phyloP scores from a whole-genome alignment of 768 basidiomycete genomes.

The Leucocoprinus birnbaumii region DNA sequence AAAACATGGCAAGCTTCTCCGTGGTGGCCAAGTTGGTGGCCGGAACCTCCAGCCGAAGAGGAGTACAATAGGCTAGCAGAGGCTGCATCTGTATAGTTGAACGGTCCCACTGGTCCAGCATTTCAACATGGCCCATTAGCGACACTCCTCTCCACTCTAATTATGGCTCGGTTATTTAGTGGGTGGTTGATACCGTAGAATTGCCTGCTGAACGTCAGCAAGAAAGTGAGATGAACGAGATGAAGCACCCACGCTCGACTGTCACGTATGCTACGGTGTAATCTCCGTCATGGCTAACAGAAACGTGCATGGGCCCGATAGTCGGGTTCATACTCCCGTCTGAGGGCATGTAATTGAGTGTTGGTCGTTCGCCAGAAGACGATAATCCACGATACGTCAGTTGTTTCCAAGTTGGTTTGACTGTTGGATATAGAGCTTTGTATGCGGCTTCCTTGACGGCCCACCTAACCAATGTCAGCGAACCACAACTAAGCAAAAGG shows the following conservation, averaged over 20 bases:
- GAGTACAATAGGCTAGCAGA: conserved; percentile 1
- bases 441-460: conserved; percentile 83
- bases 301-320: conserved; percentile 53
- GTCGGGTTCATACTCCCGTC: conserved; percentile 15
- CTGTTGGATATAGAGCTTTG: conserved; percentile 72
- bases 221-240: not conserved
- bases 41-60: conserved; percentile 13
- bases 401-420: conserved; percentile 73
- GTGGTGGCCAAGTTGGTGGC: conserved; percentile 71
- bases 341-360: conserved; percentile 41
- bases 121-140: not conserved
- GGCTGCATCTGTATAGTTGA: not conserved
- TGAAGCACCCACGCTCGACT: conserved; percentile 39
- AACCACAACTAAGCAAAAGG: not conserved
- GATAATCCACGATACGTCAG: conserved; percentile 44
- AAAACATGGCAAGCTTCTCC: conserved; percentile 47
- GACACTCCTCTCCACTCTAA: not conserved
- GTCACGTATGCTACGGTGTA: conserved; percentile 70
- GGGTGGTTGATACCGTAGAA: not conserved
- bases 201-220: not conserved
- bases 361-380: conserved; percentile 30
- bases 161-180: not conserved
- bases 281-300: conserved; percentile 81
- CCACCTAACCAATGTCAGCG: conserved; percentile 52
- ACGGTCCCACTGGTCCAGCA: not conserved